Evolutionary conservation across 176 grass and related monocot genomes (phyloP).

Genomic region (Oryza rufipogon): DNA sequence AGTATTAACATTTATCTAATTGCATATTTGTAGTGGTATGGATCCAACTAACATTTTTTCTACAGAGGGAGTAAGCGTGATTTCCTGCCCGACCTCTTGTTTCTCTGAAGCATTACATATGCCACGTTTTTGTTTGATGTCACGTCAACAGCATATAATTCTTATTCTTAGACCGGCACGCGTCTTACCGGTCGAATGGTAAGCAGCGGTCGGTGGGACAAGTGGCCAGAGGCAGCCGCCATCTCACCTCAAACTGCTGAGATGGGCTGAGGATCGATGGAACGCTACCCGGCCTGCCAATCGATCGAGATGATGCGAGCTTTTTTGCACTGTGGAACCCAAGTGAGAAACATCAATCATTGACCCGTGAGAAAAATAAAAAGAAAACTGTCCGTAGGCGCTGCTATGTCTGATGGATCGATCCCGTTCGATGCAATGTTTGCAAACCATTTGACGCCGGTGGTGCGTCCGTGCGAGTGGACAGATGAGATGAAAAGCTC

Average conservation of each 20-base stretch:
- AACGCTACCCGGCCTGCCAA: background rate
- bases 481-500: conserved; percentile 40
- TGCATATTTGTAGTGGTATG: no score
- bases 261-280: background rate
- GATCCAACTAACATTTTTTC: no score
- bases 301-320: background rate
- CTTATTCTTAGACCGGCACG: background rate
- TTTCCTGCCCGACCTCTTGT: background rate
- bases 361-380: conserved; percentile 12
- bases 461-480: conserved; percentile 35
- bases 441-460: background rate
- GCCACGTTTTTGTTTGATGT: background rate
- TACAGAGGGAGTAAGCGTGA: no score
- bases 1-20: no score
- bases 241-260: background rate
- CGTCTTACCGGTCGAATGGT: conserved; percentile 17
- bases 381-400: background rate
- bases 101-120: background rate
- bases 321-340: background rate
- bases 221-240: background rate
- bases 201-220: background rate
- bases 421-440: conserved; percentile 10
- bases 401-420: background rate
- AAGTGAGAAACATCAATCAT: conserved; percentile 45
- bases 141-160: background rate